Conservation (phyloP, 768 basidiomycete species). For the Coprinellus micaceus region DNA sequence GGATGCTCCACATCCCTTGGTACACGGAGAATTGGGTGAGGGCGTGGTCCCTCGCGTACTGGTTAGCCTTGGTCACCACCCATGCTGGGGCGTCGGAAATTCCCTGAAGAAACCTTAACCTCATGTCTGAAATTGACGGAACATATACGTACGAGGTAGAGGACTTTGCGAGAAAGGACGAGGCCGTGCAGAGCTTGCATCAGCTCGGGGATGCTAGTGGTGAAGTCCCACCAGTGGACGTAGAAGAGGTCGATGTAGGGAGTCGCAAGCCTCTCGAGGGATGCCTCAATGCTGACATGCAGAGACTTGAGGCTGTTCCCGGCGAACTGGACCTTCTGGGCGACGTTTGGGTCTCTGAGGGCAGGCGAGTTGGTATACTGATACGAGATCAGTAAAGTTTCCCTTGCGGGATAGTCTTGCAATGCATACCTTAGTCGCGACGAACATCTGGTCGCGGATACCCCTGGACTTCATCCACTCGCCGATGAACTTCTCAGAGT, state of each 20-base stretch:
- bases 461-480: conserved; percentile 48
- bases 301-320: conserved; percentile 50
- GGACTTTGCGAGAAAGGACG: conserved; percentile 50
- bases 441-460: conserved; percentile 46
- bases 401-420: neutral
- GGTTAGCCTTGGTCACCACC: conserved; percentile 43
- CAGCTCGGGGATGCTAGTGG: conserved; percentile 50
- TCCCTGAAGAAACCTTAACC: conserved; percentile 19
- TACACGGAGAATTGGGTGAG: conserved; percentile 49
- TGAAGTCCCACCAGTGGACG: conserved; percentile 51
- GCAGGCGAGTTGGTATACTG: conserved; percentile 26
- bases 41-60: conserved; percentile 43
- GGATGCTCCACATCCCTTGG: conserved; percentile 41
- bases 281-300: conserved; percentile 36
- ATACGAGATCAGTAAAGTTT: neutral
- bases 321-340: conserved; percentile 35
- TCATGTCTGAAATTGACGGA: neutral
- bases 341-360: conserved; percentile 25
- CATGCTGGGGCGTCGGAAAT: conserved; percentile 41
- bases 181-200: conserved; percentile 54
- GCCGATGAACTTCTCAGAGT: conserved; percentile 52
- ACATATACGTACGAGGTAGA: conserved; percentile 30
- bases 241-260: conserved; percentile 47
- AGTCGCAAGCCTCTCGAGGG: conserved; percentile 45
- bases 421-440: conserved; percentile 35